phyloP scores from a whole-genome alignment of 176 grass and related monocot genomes.

The Bothriochloa decipiens region DNA sequence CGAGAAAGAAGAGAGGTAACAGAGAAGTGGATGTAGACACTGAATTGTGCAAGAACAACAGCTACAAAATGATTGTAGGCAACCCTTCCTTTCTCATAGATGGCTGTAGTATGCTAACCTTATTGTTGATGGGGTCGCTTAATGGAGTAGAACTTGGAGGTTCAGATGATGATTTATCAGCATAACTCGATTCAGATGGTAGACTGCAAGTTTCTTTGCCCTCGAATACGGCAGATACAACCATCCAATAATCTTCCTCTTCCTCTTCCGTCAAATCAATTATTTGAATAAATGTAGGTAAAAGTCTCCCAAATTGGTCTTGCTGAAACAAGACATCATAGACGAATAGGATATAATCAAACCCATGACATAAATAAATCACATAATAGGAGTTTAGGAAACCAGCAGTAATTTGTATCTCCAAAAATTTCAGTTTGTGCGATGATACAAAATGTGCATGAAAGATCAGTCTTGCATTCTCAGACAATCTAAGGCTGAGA shows the following conservation, averaged over 20 bases:
- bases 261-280: slow-evolving; percentile 89
- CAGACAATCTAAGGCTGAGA: slow-evolving; percentile 15
- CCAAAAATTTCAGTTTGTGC: background rate
- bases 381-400: background rate
- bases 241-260: slow-evolving; percentile 94
- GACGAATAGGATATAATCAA: slow-evolving; percentile 33
- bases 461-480: background rate
- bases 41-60: slow-evolving; percentile 26
- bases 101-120: slow-evolving; percentile 51
- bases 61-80: background rate
- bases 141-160: slow-evolving; percentile 48
- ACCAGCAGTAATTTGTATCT: slow-evolving; percentile 12
- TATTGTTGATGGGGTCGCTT: slow-evolving; percentile 78
- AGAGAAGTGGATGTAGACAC: background rate
- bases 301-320: slow-evolving; percentile 96
- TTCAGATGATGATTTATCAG: slow-evolving; percentile 50
- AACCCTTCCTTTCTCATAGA: slow-evolving; percentile 27
- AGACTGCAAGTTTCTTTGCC: slow-evolving; percentile 71
- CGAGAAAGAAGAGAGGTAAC: background rate
- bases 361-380: slow-evolving; percentile 6
- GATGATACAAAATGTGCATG: background rate
- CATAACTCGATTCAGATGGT: slow-evolving; percentile 52
- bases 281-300: slow-evolving; percentile 93
- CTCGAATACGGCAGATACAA: slow-evolving; percentile 89
- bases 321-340: slow-evolving; percentile 58